Evolutionary conservation across 805 yeast genomes (phyloP).

Genomic region (Wickerhamiella lipophila): DNA sequence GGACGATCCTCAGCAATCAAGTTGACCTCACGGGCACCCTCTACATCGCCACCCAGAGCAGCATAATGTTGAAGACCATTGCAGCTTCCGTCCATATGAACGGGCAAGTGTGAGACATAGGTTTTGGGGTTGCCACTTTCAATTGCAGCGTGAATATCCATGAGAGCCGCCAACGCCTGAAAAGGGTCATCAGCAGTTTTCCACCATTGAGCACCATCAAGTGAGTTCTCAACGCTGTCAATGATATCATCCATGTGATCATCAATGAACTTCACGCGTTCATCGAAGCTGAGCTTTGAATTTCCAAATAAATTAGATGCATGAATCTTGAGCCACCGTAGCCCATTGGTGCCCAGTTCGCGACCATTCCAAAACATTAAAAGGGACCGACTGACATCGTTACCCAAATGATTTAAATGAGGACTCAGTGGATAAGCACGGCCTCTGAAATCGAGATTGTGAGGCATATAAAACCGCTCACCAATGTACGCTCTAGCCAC

Average conservation of each 20-base stretch:
- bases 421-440: conserved; percentile 55
- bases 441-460: conserved; percentile 51
- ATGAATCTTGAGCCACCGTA: conserved; percentile 50
- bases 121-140: conserved; percentile 35
- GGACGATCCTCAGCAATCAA: conserved; percentile 44
- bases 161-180: conserved; percentile 47
- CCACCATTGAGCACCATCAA: conserved; percentile 42
- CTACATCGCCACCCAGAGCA: conserved; percentile 55
- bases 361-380: conserved; percentile 49
- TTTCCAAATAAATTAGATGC: conserved; percentile 47
- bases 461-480: conserved; percentile 48
- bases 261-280: conserved; percentile 39
- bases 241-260: conserved; percentile 34
- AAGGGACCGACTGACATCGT: conserved; percentile 46
- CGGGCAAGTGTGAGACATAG: conserved; percentile 40
- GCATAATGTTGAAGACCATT: conserved; percentile 61
- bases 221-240: conserved; percentile 39
- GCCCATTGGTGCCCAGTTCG: conserved; percentile 39
- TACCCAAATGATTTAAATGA: conserved; percentile 50
- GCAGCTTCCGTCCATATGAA: conserved; percentile 58
- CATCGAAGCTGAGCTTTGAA: conserved; percentile 42
- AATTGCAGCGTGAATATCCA: conserved; percentile 41
- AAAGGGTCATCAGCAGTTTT: conserved; percentile 46
- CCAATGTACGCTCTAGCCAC: conserved; percentile 84
- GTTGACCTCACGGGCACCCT: conserved; percentile 53